Evolutionary conservation across 2,329 filamentous ascomycete genomes (phyloP), one percentile per base, ranked within the genome.

Genomic region (Pestalotiopsis sp.): DNA sequence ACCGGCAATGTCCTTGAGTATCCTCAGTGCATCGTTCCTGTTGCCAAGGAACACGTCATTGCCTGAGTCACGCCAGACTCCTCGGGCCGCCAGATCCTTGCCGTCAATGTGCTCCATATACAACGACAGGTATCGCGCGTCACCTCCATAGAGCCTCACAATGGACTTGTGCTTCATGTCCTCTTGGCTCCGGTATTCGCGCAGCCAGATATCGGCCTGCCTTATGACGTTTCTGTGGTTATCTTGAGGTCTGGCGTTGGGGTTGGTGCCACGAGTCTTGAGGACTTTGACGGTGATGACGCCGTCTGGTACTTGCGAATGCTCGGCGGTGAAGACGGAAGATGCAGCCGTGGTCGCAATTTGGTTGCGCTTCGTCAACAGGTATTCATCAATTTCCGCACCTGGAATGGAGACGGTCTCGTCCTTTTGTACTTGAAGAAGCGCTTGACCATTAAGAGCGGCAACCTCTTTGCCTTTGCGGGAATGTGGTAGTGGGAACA

Each of bases 51-150:
- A 90, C 66, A 82, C 77, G 69, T 88, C 85, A 23, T 80, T 83
- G 14, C 76, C 72, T 23, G 76, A 77, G 66, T 79, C 82, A 27
- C 87, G 84, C 87, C 87, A 89, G 9, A 82, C 79, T 52, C 82
- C 80, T 64, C 80, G 77, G 38, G 82, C 81, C 0, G 85, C 83
- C 49, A 90, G 79, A 71, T 90, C 87, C 59, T 82, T 83, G 13
- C 85, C 87, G 66, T 88, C 85, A 4, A 90, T 82, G 69, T 89
- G 86, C 74, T 90, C 87, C 87, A 90, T 89, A 73, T 89, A 90
- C 11, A 90, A 76, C 2, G 87, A 88, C 49, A 90, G 76, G 73
- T 87, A 88, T 41, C 88, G 85, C 6, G 88, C 88, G 71, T 90
- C 88, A 49, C 87, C 87, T 9, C 87, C 87, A 69, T 89, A 87